Percentiles rank a stretch among this genome's conserved stretches.
Evolutionary conservation across 768 basidiomycete species (phyloP).

Genomic region (Myochromella boudieri): DNA sequence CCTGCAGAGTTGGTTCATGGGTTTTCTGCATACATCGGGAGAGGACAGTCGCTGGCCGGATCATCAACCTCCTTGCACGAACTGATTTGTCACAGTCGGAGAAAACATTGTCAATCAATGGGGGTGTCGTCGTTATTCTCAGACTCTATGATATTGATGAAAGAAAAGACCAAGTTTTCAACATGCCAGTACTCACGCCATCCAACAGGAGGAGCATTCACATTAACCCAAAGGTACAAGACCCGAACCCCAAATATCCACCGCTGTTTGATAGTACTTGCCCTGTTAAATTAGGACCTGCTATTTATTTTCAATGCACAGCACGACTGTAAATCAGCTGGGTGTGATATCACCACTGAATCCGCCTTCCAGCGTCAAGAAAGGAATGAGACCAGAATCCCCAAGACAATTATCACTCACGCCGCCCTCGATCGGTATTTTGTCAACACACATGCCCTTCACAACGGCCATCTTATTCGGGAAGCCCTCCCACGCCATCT

Average conservation of each 20-base stretch:
- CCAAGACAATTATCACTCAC: slow-evolving; percentile 14
- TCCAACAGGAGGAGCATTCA: not conserved
- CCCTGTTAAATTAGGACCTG: not conserved
- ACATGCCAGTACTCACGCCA: slow-evolving; percentile 3
- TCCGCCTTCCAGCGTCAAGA: slow-evolving; percentile 8
- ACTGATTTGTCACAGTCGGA: too few species aligned
- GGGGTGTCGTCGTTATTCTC: not conserved
- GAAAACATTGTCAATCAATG: too few species aligned
- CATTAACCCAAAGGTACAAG: not conserved
- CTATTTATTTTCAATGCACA: slow-evolving; percentile 18
- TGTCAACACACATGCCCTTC: slow-evolving; percentile 29
- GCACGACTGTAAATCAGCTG: slow-evolving; percentile 16
- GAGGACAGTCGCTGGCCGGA: not conserved
- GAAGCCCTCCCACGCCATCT: slow-evolving; percentile 22
- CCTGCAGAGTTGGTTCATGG: slow-evolving; percentile 1
- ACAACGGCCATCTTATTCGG: slow-evolving; percentile 28
- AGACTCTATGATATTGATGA: not conserved
- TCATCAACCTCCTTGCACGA: not conserved
- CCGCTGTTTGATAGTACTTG: too few species aligned
- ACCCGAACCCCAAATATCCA: too few species aligned
- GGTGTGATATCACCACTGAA: slow-evolving; percentile 12
- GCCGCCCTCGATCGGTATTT: slow-evolving; percentile 11
- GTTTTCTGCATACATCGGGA: not conserved
- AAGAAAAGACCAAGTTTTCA: not conserved
- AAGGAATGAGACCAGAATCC: slow-evolving; percentile 4